Evolutionary conservation across 73 alveolate genomes (phyloP), one percentile per base, ranked within the genome.

Genomic region (Uronychia binucleata): DNA sequence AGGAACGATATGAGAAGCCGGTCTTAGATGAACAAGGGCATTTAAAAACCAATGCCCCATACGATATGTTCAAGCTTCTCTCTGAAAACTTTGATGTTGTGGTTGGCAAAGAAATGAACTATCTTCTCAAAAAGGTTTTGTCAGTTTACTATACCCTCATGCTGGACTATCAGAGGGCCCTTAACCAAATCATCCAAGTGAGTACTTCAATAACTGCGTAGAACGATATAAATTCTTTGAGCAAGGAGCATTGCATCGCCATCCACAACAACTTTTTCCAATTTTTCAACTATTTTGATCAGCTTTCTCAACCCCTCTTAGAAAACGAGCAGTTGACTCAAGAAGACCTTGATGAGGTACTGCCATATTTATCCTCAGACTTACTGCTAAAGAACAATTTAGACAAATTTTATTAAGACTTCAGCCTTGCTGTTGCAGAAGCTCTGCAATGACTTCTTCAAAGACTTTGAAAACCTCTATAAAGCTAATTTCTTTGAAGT

Each of bases 251-350:
- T 19, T 46, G 67, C 67, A 86, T 90, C 0, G 96, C 96, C 27
- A 57, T 86, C 26, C 79, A 90, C 85, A 90, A 90, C 80, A 90
- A 90, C 79, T 86, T 89, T 83, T 79, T 77, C 77, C 85, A 46
- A 30, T 90, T 79, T 76, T 86, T 80, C 79, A 92, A 85, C 60
- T 80, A 58, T 28, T 58, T 86, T 74, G 93, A 90, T 29, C 81
- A 60, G 28, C 59, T 82, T 0, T n/a, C 57, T 31, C 60, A 82
- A 0, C 84, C 89, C 19, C n/a, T 30, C 19, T 13, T 5, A 0
- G 77, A 67, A 1, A 31, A 82, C 0, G 78, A 74, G 32, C 26
- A 27, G 0, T 30, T 31, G 0, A 67, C 77, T 25, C 34, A 82
- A 28, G 89, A 82, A 33, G 89, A 82, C 78, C 30, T 74, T 8